Conservation (phyloP, 2,329 filamentous ascomycete genomes). For the Cylindrodendrum hubeiense region DNA sequence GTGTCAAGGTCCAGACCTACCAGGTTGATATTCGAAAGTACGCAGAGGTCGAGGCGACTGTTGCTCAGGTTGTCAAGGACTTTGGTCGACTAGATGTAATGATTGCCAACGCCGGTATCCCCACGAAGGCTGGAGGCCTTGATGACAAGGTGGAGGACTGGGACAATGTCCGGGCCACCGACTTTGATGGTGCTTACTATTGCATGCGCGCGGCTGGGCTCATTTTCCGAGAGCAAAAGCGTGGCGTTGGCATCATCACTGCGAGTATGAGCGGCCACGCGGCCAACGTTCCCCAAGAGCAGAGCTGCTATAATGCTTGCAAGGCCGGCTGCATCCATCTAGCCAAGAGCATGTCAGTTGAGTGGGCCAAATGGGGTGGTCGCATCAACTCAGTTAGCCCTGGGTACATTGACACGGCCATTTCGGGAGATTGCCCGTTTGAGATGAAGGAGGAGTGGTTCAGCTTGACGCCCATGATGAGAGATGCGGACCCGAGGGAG, state of each 20-base stretch:
- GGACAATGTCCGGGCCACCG: slow-evolving; percentile 45
- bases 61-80: slow-evolving; percentile 44
- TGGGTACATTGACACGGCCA: slow-evolving; percentile 54
- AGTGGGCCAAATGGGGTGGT: slow-evolving; percentile 57
- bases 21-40: slow-evolving; percentile 33
- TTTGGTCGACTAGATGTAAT: slow-evolving; percentile 52
- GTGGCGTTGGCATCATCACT: slow-evolving; percentile 51
- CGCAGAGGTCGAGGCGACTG: slow-evolving; percentile 44
- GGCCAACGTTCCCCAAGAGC: slow-evolving; percentile 55
- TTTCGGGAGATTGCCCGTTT: slow-evolving; percentile 48
- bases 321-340: slow-evolving; percentile 59
- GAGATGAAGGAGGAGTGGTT: slow-evolving; percentile 52
- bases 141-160: slow-evolving; percentile 48
- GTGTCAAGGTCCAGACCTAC: slow-evolving; percentile 33
- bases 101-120: slow-evolving; percentile 51
- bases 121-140: slow-evolving; percentile 47
- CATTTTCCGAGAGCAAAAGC: slow-evolving; percentile 49
- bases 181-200: slow-evolving; percentile 51
- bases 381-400: slow-evolving; percentile 56
- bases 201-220: slow-evolving; percentile 48
- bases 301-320: slow-evolving; percentile 58
- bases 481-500: slow-evolving; percentile 46
- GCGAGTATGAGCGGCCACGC: slow-evolving; percentile 51
- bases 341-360: slow-evolving; percentile 56
- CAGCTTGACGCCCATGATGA: slow-evolving; percentile 46